Conservation (phyloP, 208 protist species). For the Leishmania gerbilli region DNA sequence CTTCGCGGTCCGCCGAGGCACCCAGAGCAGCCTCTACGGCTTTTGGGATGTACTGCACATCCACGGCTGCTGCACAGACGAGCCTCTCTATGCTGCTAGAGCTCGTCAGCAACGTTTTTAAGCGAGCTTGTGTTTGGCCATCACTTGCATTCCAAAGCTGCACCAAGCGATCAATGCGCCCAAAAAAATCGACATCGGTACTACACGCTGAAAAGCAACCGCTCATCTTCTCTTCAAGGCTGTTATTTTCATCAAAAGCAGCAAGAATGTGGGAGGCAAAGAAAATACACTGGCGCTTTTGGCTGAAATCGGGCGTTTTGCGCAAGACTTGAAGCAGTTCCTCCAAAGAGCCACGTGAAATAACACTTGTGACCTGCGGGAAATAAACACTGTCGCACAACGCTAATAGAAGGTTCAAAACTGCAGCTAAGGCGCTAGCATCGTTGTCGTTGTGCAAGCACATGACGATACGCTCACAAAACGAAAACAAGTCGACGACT, state of each 20-base stretch:
- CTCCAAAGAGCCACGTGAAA: not conserved
- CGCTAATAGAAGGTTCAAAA: not conserved
- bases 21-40: constrained; percentile 6
- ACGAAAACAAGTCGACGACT: constrained; percentile 9
- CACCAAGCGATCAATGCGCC: not conserved
- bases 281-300: not conserved
- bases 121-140: not conserved
- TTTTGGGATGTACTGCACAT: constrained; percentile 6
- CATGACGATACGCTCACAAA: constrained; percentile 4
- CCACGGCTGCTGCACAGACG: constrained; percentile 12
- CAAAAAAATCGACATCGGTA: not conserved
- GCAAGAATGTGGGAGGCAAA: not conserved
- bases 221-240: not conserved
- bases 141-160: constrained; percentile 16
- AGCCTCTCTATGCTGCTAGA: not conserved
- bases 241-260: not conserved
- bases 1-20: not conserved
- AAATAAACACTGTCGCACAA: constrained; percentile 9
- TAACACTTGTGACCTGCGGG: not conserved
- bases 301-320: not conserved
- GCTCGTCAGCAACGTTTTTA: not conserved
- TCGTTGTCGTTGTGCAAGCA: not conserved
- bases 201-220: not conserved
- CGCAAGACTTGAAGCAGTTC: not conserved
- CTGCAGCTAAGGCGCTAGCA: not conserved